Base-by-base conservation (phyloP, 108 stramenopile genomes). In the Pseudonitzschia multistriata region DNA sequence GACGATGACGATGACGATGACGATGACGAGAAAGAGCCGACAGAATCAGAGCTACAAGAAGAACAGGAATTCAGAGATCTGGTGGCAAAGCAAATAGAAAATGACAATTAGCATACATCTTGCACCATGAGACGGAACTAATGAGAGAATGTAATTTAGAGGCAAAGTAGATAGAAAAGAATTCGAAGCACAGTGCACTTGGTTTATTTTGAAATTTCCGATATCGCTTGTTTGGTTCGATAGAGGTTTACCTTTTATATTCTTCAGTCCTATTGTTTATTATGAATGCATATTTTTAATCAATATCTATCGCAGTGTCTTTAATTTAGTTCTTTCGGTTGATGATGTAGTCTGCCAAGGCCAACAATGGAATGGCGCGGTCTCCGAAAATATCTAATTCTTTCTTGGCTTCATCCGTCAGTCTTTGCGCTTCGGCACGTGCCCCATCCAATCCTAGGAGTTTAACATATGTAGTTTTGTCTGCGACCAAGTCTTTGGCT, bases 391-490 rank as follows among this genome's bases (percentile, higher is more conserved):
- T 89, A 60, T 76, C 90, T 79, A 97, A 61, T 19, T 75, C 80
- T 71, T 81, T 87, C 80, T 95, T 94, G 10, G 97, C 95, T 68
- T 93, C 96, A 21, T 80, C 85, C 53, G 90, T 81, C 29, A 97
- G 78, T 71, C 92, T 71, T 73, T 82, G 68, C 8, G 97, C 96
- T 81, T 98, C 96, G 31, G 67, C 85, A 62, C 86, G 81, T 34
- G 90, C 91, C 40, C 93, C 96, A 40, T 98, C 96, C 72, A 97
- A 66, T 49, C 97, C 97, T 76, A 97, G 63, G 8, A 97, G 85
- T 82, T 95, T 96, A 13, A 86, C 85, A 73, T 96, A 97, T 0
- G 97, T 97, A 5, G 97, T 94, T 82, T 97, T 97, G 72, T 94
- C 94, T 30, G 88, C 79, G 15, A 87, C 88, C 56, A 86, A 77